Base-by-base conservation (phyloP, 108 stramenopile species). In the Tribonema minus region DNA sequence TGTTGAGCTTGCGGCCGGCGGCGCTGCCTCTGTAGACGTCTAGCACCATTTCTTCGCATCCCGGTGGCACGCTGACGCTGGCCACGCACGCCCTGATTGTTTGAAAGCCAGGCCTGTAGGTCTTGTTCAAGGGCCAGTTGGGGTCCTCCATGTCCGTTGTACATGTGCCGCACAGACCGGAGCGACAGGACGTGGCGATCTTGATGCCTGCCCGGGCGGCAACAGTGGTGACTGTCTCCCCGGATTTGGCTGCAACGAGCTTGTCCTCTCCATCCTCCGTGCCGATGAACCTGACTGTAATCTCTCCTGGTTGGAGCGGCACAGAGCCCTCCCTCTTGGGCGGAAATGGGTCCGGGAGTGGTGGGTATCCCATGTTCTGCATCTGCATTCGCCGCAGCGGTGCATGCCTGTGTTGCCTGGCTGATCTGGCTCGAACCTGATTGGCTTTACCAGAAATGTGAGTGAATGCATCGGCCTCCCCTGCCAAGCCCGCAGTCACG, bases 141-240 rank as follows among this genome's bases (percentile, higher is more conserved):
- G 35, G 27, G 70, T 82, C 82, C 64, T 74, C 60, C 1, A 82
- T 31, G 71, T 81, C 81, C 29, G 71, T 81, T 31, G 71, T 82
- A 35, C 82, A 82, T 15, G 82, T 81, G 37, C 82, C 82, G 71
- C 82, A 82, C 36, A 82, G 72, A 58, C 82, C 82, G 12, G 79
- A 73, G 37, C 71, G 30, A 54, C 82, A 82, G 0, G 82, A 78
- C 27, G 78, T 80, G 12, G 82, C 71, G 40, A 82, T 82, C 32
- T 81, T 81, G 6, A 82, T 37, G n/a, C 82, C 82, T 5, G 36
- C 77, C 28, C 38, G 35, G 72, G 80, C 73, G 1, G 71, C 82
- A n/a, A 75, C 80, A 20, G 46, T 20, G 9, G 20, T 20, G 20
- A 54, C 46, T 20, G 46, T 20, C 9, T 54, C 46, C 46, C 46